Percentiles rank a stretch among this genome's conserved stretches.
Conservation (phyloP, 129 eudicot species). For the Mikania micrantha region DNA sequence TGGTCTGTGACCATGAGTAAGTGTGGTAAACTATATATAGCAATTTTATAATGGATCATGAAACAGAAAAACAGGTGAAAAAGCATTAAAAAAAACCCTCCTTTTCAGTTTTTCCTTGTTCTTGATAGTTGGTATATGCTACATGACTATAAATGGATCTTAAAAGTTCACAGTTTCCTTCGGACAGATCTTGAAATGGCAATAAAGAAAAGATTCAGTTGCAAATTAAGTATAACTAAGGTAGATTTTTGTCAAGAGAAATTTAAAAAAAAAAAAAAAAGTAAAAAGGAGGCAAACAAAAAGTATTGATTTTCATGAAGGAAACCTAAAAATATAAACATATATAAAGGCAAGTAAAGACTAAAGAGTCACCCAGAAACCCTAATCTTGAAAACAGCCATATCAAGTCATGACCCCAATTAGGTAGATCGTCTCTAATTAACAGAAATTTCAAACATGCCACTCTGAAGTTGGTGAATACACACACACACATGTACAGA, state of each 20-base stretch:
- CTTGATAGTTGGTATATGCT: background rate
- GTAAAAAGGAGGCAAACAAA: background rate
- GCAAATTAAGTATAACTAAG: too few species aligned
- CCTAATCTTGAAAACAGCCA: conserved; percentile 16
- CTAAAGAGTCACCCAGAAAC: conserved; percentile 1
- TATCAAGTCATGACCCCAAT: background rate
- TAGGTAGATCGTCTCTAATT: background rate
- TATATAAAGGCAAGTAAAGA: background rate
- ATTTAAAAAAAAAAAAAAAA: too few species aligned
- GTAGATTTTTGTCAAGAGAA: too few species aligned
- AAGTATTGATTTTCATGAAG: background rate
- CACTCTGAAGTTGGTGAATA: background rate
- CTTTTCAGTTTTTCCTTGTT: background rate
- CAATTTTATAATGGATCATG: background rate
- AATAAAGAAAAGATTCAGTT: background rate
- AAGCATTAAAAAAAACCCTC: background rate
- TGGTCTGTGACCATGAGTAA: background rate
- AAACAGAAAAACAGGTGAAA: background rate
- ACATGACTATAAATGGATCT: background rate
- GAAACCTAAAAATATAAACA: conserved; percentile 11
- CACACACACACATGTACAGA: too few species aligned
- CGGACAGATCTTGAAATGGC: background rate
- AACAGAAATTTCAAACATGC: background rate
- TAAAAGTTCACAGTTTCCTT: background rate
- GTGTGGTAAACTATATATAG: too few species aligned